Conservation (phyloP, 345 rosid species). For the Eucalyptus regnans region DNA sequence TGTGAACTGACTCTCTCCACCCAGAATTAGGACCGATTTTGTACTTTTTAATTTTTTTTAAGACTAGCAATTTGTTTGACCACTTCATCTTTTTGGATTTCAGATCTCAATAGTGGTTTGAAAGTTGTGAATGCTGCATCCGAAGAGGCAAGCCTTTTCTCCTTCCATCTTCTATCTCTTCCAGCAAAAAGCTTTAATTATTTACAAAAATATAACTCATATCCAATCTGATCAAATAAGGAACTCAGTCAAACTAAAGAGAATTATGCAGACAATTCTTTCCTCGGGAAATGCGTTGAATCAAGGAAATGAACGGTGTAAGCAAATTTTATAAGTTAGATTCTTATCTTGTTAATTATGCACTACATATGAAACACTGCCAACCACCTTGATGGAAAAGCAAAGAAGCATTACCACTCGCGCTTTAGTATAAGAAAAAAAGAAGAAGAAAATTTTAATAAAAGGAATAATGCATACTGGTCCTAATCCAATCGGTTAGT, state of each 20-base stretch:
- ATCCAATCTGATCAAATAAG: constrained; percentile 24
- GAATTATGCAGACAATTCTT: constrained; percentile 88
- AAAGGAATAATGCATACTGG: background rate
- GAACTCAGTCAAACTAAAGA: constrained; percentile 39
- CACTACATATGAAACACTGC: background rate
- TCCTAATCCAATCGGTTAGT: background rate
- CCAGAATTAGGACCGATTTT: background rate
- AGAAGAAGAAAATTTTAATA: background rate
- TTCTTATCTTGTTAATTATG: background rate
- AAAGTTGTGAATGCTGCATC: constrained; percentile 64
- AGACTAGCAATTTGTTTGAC: background rate
- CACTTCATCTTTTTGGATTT: constrained; percentile 28
- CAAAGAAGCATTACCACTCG: background rate
- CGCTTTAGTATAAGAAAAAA: background rate
- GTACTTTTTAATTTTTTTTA: too few species aligned
- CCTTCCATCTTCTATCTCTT: background rate
- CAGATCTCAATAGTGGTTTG: constrained; percentile 62
- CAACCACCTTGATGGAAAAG: background rate
- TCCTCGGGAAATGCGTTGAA: constrained; percentile 86
- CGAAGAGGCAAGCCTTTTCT: constrained; percentile 48
- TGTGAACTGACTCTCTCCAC: background rate
- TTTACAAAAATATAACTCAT: background rate
- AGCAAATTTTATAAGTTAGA: constrained; percentile 19
- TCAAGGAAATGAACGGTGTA: constrained; percentile 94
- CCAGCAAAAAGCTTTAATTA: background rate